Base-by-base conservation (phyloP, 768 basidiomycete genomes). In the Leucocoprinus sp. region DNA sequence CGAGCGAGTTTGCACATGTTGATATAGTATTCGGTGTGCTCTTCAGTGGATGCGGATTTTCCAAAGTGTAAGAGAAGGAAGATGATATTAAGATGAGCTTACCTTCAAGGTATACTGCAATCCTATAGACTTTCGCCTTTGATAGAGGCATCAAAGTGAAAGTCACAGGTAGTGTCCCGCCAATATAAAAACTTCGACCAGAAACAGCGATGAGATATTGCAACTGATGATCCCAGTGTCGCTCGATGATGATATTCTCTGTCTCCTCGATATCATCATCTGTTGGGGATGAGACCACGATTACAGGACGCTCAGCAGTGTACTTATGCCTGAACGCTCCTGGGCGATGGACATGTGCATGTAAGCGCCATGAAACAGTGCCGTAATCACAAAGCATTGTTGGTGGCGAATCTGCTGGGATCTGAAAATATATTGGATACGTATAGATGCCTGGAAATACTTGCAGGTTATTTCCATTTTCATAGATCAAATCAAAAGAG, bases 361-460 rank as follows among this genome's bases (percentile, higher is more conserved):
- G 85, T 17, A 97, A 73, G 34, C 70, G 68, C 81, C 96, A 99
- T 1, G 60, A 59, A 9, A 96, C 80, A 2, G 78, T 74, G 7
- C 93, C 95, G 53, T 77, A 84, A 29, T 82, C 76, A 50, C 82
- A 82, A 34, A 71, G 69, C 51, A 93, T 68, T 0, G 82, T 80
- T 2, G 95, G 89, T 2, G 93, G 91, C 2, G 84, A 72, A 48
- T 77, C 73, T 4, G 78, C 70, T 0, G 95, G 90, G 45, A 99
- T 81, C 14, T 81, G 71, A 60, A 97, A 93, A 11, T 87, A 87
- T 56, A 99, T 86, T 2, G 95, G 95, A 63, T 91, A 98, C 14
- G 84, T 90, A 60, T 98, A 97, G 4, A 80, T 85, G 15, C 93
- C 93, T 88, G 24, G 49, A 17, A 39, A 28, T 18, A n/a, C 45